These are phyloP conservation scores for Mortierella polycephala DNA, from an alignment of 371 early-diverging fungal species.

Conservation along the genomic window DNA sequence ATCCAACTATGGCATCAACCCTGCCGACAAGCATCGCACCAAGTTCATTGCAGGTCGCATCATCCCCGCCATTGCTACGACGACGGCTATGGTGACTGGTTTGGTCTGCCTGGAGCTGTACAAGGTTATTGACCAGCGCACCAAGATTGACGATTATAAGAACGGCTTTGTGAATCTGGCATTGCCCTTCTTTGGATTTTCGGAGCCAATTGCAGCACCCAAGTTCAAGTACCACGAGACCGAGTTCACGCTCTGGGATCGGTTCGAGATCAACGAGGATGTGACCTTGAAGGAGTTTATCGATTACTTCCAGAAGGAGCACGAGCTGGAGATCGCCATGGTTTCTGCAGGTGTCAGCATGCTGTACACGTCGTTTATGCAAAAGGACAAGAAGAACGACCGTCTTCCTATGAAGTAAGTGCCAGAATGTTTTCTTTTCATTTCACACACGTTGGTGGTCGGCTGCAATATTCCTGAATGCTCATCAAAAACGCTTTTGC, in stretches of 20 bases:
- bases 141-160: slow-evolving; percentile 95
- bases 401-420: slow-evolving; percentile 64
- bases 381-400: slow-evolving; percentile 87
- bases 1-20: slow-evolving; percentile 94
- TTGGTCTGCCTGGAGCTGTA: slow-evolving; percentile 98
- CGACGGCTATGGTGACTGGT: slow-evolving; percentile 99
- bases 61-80: slow-evolving; percentile 99
- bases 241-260: slow-evolving; percentile 97
- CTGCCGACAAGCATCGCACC: slow-evolving; percentile 94
- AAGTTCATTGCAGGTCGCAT: slow-evolving; percentile 99
- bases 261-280: slow-evolving; percentile 91
- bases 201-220: slow-evolving; percentile 96
- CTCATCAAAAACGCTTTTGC: slow-evolving; percentile 11
- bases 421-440: not conserved
- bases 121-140: slow-evolving; percentile 88
- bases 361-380: slow-evolving; percentile 93
- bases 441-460: not conserved
- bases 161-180: slow-evolving; percentile 99
- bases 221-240: slow-evolving; percentile 86
- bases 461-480: not conserved
- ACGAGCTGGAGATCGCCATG: slow-evolving; percentile 95
- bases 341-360: slow-evolving; percentile 93
- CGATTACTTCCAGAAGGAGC: slow-evolving; percentile 83
- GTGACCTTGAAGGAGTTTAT: slow-evolving; percentile 92
- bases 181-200: slow-evolving; percentile 99